Base-by-base conservation (phyloP, 1,284 basidiomycete genomes). In the Leccinum proliferum region DNA sequence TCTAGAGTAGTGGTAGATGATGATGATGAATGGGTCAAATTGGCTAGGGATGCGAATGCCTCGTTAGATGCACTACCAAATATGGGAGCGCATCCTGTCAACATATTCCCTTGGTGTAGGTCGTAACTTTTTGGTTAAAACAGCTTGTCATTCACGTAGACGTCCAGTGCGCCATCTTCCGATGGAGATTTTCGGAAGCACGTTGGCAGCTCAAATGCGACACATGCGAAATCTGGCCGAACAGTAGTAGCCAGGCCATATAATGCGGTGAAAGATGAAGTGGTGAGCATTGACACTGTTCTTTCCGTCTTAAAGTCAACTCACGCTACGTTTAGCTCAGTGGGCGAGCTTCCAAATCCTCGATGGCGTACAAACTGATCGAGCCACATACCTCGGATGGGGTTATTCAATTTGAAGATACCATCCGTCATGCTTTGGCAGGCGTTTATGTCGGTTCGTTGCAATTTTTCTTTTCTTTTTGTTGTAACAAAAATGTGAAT, bases 291-390 rank as follows among this genome's bases (percentile, higher is more conserved):
- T 15, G 18, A 39, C 8, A 12, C 21, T 29, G 4, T 34, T 34
- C 10, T 15, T n/a, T 43, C 37, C 9, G 10, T 53, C 10, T 43
- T 35, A 4, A n/a, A 8, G 35, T 29, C n/a, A 1, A 60, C 12
- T 18, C 46, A 48, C 18, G 18, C 46, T 48, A 10, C 21, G 8
- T 46, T 60, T 55, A 62, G 61, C 59, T 62, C 21, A 61, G 32
- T 46, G 61, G 61, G 35, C 50, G 59, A 12, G 59, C 53, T 7
- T 61, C 50, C 18, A 39, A 62, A n/a, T 61, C 41, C 10, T 62
- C 61, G 37, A 62, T 62, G 61, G 61, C 61, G 12, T 50, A 62
- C 39, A 62, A 35, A 15, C 10, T 62, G 50, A 62, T 62, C 21
- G 18, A 46, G 39, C 5, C 50, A 11, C 50, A 62, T 37, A 5